phyloP scores from a whole-genome alignment of 352 stramenopile species.

The Globisporangium heterothallicum region DNA sequence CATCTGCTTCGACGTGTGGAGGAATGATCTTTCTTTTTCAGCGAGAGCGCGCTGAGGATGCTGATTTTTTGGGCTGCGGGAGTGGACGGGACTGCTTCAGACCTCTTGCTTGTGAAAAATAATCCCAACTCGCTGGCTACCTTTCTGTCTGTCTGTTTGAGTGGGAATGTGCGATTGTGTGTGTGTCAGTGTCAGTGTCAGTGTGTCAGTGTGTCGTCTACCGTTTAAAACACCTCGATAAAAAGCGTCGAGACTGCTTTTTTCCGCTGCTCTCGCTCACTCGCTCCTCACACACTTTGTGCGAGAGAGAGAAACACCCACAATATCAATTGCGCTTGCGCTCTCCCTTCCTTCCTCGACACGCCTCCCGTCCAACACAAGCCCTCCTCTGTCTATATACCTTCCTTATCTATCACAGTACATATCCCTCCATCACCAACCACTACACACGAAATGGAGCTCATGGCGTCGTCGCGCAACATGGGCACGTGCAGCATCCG shows the following conservation, averaged over 20 bases:
- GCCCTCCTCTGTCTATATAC: not conserved
- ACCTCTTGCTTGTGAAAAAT: too few species aligned
- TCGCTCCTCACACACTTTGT: not conserved
- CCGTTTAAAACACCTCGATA: not conserved
- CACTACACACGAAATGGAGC: conserved; percentile 12
- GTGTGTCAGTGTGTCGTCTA: not conserved
- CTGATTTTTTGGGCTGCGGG: not conserved
- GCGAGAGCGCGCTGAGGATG: too few species aligned
- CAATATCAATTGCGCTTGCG: not conserved
- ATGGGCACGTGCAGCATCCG: conserved; percentile 45
- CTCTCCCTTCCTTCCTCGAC: not conserved
- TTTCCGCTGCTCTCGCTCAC: not conserved
- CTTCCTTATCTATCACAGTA: not conserved
- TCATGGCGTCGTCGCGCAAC: not conserved
- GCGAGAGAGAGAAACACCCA: not conserved
- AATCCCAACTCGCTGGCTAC: not conserved
- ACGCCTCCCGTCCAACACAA: not conserved
- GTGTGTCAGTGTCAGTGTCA: not conserved
- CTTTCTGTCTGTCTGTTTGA: not conserved
- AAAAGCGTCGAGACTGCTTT: not conserved
- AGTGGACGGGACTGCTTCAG: not conserved
- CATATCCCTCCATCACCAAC: not conserved
- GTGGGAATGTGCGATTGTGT: not conserved
- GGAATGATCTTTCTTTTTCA: too few species aligned
- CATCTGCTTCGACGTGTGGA: not conserved